Evolutionary conservation across 495 filamentous ascomycete species (phyloP).

Genomic region (Talaromyces proteolyticus): DNA sequence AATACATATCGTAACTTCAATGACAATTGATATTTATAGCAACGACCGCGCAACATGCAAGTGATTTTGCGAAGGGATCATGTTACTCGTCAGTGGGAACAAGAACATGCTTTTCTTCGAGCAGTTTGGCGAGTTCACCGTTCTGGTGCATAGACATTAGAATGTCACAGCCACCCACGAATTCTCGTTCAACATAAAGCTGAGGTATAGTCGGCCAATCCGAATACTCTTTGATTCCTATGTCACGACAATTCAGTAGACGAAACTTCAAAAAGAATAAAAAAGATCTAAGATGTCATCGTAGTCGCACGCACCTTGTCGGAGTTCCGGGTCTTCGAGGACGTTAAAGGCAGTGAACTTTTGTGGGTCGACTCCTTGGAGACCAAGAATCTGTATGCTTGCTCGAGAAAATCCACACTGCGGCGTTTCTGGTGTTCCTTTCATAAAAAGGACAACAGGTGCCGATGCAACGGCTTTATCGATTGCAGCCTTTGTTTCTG

Average conservation of each 20-base stretch:
- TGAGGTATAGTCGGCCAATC: conserved; percentile 99
- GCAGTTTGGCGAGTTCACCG: conserved; percentile 82
- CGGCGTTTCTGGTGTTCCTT: conserved; percentile 94
- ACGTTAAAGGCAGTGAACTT: conserved; percentile 98
- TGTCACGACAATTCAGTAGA: conserved; percentile 7
- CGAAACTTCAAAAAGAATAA: too few species aligned
- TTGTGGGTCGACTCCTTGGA: conserved; percentile 92
- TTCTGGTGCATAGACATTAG: conserved; percentile 96
- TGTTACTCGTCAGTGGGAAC: conserved; percentile 43
- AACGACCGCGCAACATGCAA: not conserved
- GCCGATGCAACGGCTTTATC: conserved; percentile 79
- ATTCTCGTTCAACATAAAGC: conserved; percentile 91
- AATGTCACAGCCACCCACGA: conserved; percentile 96
- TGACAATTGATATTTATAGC: not conserved
- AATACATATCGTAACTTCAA: not conserved
- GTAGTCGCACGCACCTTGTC: conserved; percentile 71
- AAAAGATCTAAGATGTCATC: too few species aligned
- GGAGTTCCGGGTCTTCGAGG: conserved; percentile 79
- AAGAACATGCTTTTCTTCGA: conserved; percentile 86
- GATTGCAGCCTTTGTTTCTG: conserved; percentile 70
- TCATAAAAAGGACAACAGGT: conserved; percentile 98
- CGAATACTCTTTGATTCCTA: conserved; percentile 97
- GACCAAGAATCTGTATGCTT: conserved; percentile 85
- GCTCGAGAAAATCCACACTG: conserved; percentile 97
- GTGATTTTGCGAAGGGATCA: not conserved